phyloP scores from a whole-genome alignment of 2,329 filamentous ascomycete species.

The Pleomassaria siparia region DNA sequence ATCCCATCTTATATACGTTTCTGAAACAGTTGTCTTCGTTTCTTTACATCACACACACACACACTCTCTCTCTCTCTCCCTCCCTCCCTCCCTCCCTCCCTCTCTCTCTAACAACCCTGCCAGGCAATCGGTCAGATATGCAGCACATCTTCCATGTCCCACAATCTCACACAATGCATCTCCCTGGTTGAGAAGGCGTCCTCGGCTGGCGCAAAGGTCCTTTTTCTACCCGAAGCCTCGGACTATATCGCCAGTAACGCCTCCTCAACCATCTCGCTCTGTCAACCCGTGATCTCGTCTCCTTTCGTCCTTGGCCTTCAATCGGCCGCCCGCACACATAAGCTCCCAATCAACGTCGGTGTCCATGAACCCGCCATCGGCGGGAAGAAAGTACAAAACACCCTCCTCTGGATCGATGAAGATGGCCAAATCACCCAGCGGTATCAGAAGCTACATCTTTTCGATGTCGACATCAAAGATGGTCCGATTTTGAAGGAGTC shows the following conservation, averaged over 20 bases:
- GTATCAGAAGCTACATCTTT: constrained; percentile 91
- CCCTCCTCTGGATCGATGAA: constrained; percentile 66
- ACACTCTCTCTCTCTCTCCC: background rate
- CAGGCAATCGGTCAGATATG: constrained; percentile 89
- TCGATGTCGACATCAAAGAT: constrained; percentile 67
- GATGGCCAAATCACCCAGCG: constrained; percentile 59
- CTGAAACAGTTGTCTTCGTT: background rate
- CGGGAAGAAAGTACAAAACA: constrained; percentile 61
- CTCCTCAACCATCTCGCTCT: constrained; percentile 70
- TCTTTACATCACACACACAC: background rate
- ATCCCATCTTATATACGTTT: background rate
- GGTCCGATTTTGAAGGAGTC: constrained; percentile 65
- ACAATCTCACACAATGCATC: constrained; percentile 80
- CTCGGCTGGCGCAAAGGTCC: constrained; percentile 73
- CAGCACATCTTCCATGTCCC: constrained; percentile 73
- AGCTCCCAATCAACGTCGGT: constrained; percentile 78
- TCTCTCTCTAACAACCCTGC: background rate
- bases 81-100: background rate
- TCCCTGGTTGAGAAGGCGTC: constrained; percentile 72
- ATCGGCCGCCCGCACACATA: constrained; percentile 63
- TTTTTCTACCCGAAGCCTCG: constrained; percentile 90
- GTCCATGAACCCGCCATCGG: constrained; percentile 62
- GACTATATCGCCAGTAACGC: constrained; percentile 79
- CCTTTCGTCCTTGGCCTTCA: constrained; percentile 77
- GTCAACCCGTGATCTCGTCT: constrained; percentile 63